Base-by-base conservation (phyloP, 257 asterid genomes). In the Rauvolfia tetraphylla region DNA sequence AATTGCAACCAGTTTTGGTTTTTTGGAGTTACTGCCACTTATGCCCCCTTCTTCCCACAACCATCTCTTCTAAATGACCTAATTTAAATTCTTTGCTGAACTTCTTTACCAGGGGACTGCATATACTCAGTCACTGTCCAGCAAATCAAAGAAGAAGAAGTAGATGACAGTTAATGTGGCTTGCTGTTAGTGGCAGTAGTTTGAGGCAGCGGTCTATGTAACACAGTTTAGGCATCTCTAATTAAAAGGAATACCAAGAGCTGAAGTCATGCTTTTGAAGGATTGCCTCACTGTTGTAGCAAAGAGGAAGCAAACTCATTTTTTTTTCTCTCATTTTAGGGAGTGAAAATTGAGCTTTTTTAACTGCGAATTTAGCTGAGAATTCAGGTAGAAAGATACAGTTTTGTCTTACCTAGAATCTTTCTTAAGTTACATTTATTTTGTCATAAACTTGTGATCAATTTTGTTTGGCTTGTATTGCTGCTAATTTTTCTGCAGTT, bases 81-180 rank as follows among this genome's bases (percentile, higher is more conserved):
- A 70, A 46, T 41, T 49, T 29, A 11, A 15, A 20, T 22, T 34
- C 7, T 59, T n/a, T 14, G 10, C 8, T 53, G 41, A 62, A 31
- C 38, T 36, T 13, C 22, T 48, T 39, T 63, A 36, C 41, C 89
- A 92, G 98, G 98, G 98, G 59, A 95, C 98, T 73, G 95, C 98
- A 13, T 92, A 85, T 66, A 48, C 92, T 76, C 93, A 84, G 77
- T 88, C 97, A 76, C 79, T 15, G 81, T 39, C 89, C 74, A 88
- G 71, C 93, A 92, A 95, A 81, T 87, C 85, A 29, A 94, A 89
- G 97, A 95, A 94, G 91, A 94, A 92, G 92, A 93, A 92, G 89
- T 93, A 86, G 88, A 90, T 29, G 72, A 29, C 34, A 46, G 71
- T 65, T 68, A 46, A 77, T 58, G 48, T 74, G 74, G 78, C 76